A percentile compares a stretch with the other conserved stretches of the same genome.
Evolutionary conservation across 495 filamentous ascomycete genomes (phyloP).

Genomic region (Penicillium simplicissimum): DNA sequence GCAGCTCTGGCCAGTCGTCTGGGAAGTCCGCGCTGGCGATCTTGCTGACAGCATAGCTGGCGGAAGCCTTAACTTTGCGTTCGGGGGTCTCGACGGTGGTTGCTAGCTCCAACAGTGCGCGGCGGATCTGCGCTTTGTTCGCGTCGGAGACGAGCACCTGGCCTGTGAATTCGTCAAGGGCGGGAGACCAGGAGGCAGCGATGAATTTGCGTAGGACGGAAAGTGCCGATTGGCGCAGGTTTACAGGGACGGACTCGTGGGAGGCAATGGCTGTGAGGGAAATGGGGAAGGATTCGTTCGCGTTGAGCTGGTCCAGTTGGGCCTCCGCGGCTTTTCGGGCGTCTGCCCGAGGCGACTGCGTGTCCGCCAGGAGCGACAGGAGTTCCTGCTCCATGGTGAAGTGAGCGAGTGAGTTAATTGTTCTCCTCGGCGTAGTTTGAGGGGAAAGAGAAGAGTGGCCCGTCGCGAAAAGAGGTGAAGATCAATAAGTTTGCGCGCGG

Average conservation of each 20-base stretch:
- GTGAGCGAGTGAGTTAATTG: slow-evolving; percentile 9
- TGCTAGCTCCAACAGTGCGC: slow-evolving; percentile 69
- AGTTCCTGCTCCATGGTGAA: slow-evolving; percentile 80
- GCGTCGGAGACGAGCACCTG: slow-evolving; percentile 59
- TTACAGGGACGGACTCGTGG: slow-evolving; percentile 65
- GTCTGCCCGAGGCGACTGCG: slow-evolving; percentile 67
- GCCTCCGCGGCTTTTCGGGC: slow-evolving; percentile 78
- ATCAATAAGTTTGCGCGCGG: slow-evolving; percentile 19
- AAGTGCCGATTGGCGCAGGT: slow-evolving; percentile 81
- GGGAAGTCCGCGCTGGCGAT: slow-evolving; percentile 93
- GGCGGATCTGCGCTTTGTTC: slow-evolving; percentile 71
- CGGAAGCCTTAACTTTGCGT: slow-evolving; percentile 79
- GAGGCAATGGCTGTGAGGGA: slow-evolving; percentile 76
- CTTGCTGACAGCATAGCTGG: slow-evolving; percentile 92
- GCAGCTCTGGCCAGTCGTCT: slow-evolving; percentile 84
- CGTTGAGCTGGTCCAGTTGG: slow-evolving; percentile 66
- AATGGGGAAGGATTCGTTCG: slow-evolving; percentile 69
- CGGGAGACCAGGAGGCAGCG: slow-evolving; percentile 71
- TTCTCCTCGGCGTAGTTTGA: slow-evolving; percentile 3
- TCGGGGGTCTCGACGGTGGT: slow-evolving; percentile 69
- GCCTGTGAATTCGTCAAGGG: slow-evolving; percentile 68
- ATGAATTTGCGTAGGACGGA: slow-evolving; percentile 80
- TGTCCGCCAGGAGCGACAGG: slow-evolving; percentile 74
- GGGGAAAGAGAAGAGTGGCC: slow-evolving; percentile 11
- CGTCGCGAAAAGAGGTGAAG: slow-evolving; percentile 4